Evolutionary conservation across 2,329 filamentous ascomycete genomes (phyloP).

Genomic region (Hypoxylon sp.): DNA sequence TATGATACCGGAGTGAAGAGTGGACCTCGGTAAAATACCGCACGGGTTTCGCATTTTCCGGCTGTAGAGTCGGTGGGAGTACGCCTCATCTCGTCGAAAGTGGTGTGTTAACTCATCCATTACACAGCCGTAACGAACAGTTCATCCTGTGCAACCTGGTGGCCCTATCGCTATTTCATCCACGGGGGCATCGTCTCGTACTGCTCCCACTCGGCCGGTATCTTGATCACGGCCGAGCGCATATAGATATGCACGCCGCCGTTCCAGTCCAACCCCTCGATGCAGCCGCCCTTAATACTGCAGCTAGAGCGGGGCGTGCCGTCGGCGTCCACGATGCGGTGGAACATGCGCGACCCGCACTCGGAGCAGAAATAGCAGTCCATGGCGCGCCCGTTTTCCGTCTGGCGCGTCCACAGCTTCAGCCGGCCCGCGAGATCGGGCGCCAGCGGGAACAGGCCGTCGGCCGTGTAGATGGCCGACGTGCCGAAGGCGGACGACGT

Average conservation of each 20-base stretch:
- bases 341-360: constrained; percentile 62
- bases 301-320: constrained; percentile 54
- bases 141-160: too few species aligned
- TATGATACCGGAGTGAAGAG: too few species aligned
- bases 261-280: constrained; percentile 57
- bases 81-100: too few species aligned
- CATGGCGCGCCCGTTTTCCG: constrained; percentile 56
- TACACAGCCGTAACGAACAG: too few species aligned
- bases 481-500: constrained; percentile 60
- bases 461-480: constrained; percentile 57
- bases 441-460: constrained; percentile 56
- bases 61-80: too few species aligned
- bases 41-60: too few species aligned
- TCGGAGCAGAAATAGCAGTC: constrained; percentile 54
- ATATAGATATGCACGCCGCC: constrained; percentile 60
- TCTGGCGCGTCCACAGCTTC: constrained; percentile 54
- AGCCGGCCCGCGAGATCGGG: constrained; percentile 51
- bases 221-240: constrained; percentile 57
- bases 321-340: constrained; percentile 55
- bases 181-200: constrained; percentile 44
- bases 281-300: constrained; percentile 60
- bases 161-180: constrained; percentile 23
- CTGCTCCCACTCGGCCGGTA: constrained; percentile 54
- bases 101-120: too few species aligned
- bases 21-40: too few species aligned